phyloP scores from a whole-genome alignment of 495 filamentous ascomycete genomes.

The Penicillium longicatenatum region DNA sequence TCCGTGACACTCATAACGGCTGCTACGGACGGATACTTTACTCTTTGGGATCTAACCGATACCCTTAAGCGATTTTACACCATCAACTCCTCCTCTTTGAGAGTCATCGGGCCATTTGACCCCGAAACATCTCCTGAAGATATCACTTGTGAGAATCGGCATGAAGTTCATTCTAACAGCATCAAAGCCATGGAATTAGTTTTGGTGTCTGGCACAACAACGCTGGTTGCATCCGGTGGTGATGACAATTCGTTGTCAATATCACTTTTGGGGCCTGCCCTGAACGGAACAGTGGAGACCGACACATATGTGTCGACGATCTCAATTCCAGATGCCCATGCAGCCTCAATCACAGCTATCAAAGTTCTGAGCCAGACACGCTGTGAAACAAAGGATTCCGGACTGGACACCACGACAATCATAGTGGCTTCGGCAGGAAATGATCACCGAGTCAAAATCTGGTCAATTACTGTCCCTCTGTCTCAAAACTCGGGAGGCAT shows the following conservation, averaged over 20 bases:
- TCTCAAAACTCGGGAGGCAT: conserved; percentile 37
- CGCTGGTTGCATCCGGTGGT: conserved; percentile 70
- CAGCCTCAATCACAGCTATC: conserved; percentile 74
- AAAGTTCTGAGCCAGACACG: conserved; percentile 38
- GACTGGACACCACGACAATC: conserved; percentile 14
- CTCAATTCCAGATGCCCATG: conserved; percentile 73
- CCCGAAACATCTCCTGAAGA: conserved; percentile 19
- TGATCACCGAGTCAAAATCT: conserved; percentile 80
- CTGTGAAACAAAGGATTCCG: not conserved
- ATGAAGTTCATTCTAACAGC: conserved; percentile 71
- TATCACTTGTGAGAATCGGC: conserved; percentile 37
- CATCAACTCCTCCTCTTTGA: conserved; percentile 23
- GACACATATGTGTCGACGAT: conserved; percentile 41
- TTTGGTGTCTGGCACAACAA: conserved; percentile 28
- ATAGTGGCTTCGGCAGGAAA: conserved; percentile 67
- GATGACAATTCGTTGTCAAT: conserved; percentile 80
- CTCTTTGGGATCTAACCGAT: conserved; percentile 51
- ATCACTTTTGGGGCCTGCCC: conserved; percentile 41
- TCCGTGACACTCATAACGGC: conserved; percentile 53
- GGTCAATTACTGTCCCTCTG: conserved; percentile 54
- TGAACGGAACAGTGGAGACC: not conserved
- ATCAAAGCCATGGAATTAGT: conserved; percentile 60
- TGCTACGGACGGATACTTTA: conserved; percentile 63
- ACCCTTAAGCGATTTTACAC: conserved; percentile 35
- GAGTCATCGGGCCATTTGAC: conserved; percentile 23